Evolutionary conservation across 768 basidiomycete genomes (phyloP), one percentile per base, ranked within the genome.

Genomic region (Boletus barrowsii): DNA sequence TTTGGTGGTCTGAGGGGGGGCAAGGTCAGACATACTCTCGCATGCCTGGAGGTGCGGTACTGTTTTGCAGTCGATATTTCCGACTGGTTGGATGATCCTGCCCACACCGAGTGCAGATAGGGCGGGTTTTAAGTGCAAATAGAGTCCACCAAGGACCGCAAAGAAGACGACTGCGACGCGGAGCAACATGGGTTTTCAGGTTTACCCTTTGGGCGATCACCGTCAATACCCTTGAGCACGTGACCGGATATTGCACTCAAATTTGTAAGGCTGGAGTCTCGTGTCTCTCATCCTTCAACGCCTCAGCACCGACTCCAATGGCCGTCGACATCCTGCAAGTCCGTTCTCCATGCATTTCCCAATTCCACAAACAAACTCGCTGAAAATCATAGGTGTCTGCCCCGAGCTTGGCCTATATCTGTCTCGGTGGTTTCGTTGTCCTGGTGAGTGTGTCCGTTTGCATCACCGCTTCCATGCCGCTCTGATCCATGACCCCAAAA

Each of bases 11-110:
- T 10, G 20, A n/a, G 22, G 40, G n/a, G 17, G 29, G 8, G 18
- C 24, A 22, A 30, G 20, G 20, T 5, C 20, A 6, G 44, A 43
- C 78, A 24, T 61, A 86, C 87, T 87, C 72, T 88, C 86, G 59
- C 87, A 88, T 22, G 84, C 87, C 54, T 82, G 70, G 18, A 87
- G 68, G n/a, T 79, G 76, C 7, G 78, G 75, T 17, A 86, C 70
- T 1, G 63, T 68, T 22, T 61, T 75, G 68, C 87, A 88, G 33
- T 76, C 55, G 1, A 64, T 59, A 61, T 82, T 82, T 17, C 80
- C 81, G 4, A 82, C 54, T 0, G 78, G 48, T 44, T 76, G 61
- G 11, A 84, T 59, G 35, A 65, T 62, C 29, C 83, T 77, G 30
- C 76, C 77, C 20, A 76, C 59, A 1, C 86, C 86, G 5, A 68